Base-by-base conservation (phyloP, 176 grass and related monocot species). In the Carex littledalei region DNA sequence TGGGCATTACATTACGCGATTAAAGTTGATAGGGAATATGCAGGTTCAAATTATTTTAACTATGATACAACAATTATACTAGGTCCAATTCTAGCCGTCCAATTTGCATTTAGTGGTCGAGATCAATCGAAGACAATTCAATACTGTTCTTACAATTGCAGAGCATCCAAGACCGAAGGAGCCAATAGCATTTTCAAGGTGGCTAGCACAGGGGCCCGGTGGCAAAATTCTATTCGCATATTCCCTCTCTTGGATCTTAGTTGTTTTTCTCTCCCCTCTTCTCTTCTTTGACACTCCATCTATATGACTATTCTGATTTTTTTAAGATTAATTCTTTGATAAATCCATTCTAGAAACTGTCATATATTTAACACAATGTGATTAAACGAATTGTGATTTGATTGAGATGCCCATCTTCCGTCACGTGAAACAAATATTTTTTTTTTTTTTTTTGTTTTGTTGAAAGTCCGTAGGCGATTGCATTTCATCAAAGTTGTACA, bases 161-260 rank as follows among this genome's bases (percentile, higher is more conserved):
- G 31, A n/a, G 67, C 15, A 70, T 70, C 67, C 63, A 3, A 65
- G 21, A 1, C 26, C 13, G 0, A 63, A 29, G 9, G 11, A 64
- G 22, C 62, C 62, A 65, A 65, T 65, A 65, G 9, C 62, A 65
- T 65, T 22, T 47, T 47, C 10, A 65, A 29, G 24, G 62, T 12
- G 63, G 24, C 63, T 65, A 64, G 24, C 29, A 1, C 18, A 37
- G 32, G 32, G 66, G 32, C 14, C 67, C 37, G 17, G 34, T 71
- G 17, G 68, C n/a, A 71, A 71, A 72, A 72, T 72, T 72, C 68
- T 72, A 72, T 72, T 72, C 68, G 68, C 13, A 72, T 49, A 72
- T 72, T 72, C 39, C 35, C 6, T 62, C 6, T 62, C 60, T 62
- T 62, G 60, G 60, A 10, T 62, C 2, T 21, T 10, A 22, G 18